Conservation (phyloP, 345 rosid genomes). For the Angophora floribunda region DNA sequence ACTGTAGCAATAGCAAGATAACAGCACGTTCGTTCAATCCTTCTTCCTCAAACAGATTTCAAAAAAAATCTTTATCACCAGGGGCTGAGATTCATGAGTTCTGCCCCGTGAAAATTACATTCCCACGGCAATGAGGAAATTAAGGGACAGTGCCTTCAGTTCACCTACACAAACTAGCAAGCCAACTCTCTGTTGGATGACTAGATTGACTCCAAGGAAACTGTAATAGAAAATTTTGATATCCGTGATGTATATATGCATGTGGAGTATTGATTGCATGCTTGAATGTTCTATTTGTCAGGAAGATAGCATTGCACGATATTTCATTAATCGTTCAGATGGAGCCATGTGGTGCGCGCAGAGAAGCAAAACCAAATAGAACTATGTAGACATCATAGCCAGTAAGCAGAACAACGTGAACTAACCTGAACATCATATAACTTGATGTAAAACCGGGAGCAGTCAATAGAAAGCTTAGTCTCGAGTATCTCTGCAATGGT, state of each 20-base stretch:
- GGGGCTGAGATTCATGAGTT: not conserved
- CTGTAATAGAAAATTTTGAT: not conserved
- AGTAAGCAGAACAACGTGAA: not conserved
- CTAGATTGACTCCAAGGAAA: not conserved
- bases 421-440: slow-evolving; percentile 69
- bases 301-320: not conserved
- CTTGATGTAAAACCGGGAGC: slow-evolving; percentile 87
- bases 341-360: not conserved
- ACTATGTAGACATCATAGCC: not conserved
- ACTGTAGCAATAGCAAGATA: not conserved
- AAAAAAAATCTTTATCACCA: not conserved
- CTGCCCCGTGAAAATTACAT: not conserved
- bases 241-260: not conserved
- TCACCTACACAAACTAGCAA: not conserved
- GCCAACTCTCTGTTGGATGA: not conserved
- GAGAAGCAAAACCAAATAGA: not conserved
- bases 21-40: not conserved
- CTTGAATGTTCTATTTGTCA: not conserved
- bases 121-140: not conserved
- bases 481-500: slow-evolving; percentile 76
- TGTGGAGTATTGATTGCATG: not conserved
- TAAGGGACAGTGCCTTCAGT: not conserved
- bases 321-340: not conserved
- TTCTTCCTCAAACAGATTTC: not conserved
- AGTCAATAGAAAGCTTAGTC: slow-evolving; percentile 66